Evolutionary conservation across 2,329 filamentous ascomycete genomes (phyloP), one percentile per base, ranked within the genome.

Genomic region (Ascochyta lentis): DNA sequence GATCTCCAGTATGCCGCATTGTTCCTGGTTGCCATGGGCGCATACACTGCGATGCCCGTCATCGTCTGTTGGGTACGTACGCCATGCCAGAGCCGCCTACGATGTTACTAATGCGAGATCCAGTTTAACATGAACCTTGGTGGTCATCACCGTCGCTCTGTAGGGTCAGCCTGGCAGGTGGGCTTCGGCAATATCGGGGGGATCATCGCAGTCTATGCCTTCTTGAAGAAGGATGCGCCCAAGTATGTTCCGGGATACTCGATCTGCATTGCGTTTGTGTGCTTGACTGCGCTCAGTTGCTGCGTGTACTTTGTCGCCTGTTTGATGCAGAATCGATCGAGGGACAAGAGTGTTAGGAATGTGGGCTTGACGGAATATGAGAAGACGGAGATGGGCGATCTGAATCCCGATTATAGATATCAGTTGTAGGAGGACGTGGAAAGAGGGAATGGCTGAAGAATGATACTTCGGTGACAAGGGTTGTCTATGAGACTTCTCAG

Each of bases 31-130:
- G 89, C 90, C 2, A 87, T 87, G 78, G 91, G 91, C 45, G 84
- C 85, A 0, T 97, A 96, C 76, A 87, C 86, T 1, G 91, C 92
- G n/a, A 93, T 96, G 89, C 92, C 94, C 0, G 87, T 96, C 27
- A 86, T 92, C 39, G 77, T 80, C 5, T 83, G 81, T 60, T 84
- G 81, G 80, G 53, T 56, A 31, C 40, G 52, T 38, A 16, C 1
- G 15, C 15, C 33, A 35, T 35, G 33, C 33, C 8, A 6, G 16
- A 7, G 15, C 6, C 5, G 33, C 15, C 6, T 10, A 8, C 6
- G 3, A 2, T 16, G 3, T n/a, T 19, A 16, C 29, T 35, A 10
- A 35, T 7, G n/a, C 33, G 15, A 16, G 16, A n/a, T 6, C 4
- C 10, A 56, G 53, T 82, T 82, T 72, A 81, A 81, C 49, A 82